Evolutionary conservation across 176 grass and related monocot species (phyloP), one percentile per base, ranked within the genome.

Genomic region (Oryza brachyantha): DNA sequence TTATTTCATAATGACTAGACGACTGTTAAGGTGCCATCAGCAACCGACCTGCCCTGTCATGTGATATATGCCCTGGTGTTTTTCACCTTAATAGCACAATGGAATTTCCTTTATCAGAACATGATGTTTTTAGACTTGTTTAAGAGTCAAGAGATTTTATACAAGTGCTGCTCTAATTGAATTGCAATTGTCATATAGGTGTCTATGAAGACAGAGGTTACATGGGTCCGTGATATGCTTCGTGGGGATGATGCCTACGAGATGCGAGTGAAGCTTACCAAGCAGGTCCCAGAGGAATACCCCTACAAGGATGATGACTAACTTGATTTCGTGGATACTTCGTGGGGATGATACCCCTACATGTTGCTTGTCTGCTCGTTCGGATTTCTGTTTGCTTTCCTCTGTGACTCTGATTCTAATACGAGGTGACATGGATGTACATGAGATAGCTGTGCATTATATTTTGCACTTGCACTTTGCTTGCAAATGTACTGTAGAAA

Each of bases 261-360:
- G 81, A 83, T 98, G 74, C 83, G 92, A 75, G 90, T 98, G 81
- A 98, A 98, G 25, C 92, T 98, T 83, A 79, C 88, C 78, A 98
- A 98, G 74, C 96, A 98, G 85, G 85, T 95, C 38, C 90, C 90
- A 2, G 96, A 98, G 85, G 96, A 98, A 88, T 98, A 98, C 85
- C 96, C 96, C 43, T 98, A 94, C 76, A 98, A 98, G 79, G 92
- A 98, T 75, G 96, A 98, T 10, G 92, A 98, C 2, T 98, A 79
- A 86, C 57, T 75, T 70, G 16, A 64, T 70, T 34, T 24, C 34
- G 21, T 21, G 55, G 21, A 24, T 43, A 63, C 13, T 54, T 68
- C 32, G n/a, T 19, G 4, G n/a, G n/a, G n/a, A 32, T 32, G 31
- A 54, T 5, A 16, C 61, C 48, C 48, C 17, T 13, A 1, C 66